Percentiles rank a stretch among this genome's conserved stretches.
These are phyloP conservation scores for Diaporthe destruens DNA, from an alignment of 2,329 filamentous ascomycete species.

Conservation along the genomic window DNA sequence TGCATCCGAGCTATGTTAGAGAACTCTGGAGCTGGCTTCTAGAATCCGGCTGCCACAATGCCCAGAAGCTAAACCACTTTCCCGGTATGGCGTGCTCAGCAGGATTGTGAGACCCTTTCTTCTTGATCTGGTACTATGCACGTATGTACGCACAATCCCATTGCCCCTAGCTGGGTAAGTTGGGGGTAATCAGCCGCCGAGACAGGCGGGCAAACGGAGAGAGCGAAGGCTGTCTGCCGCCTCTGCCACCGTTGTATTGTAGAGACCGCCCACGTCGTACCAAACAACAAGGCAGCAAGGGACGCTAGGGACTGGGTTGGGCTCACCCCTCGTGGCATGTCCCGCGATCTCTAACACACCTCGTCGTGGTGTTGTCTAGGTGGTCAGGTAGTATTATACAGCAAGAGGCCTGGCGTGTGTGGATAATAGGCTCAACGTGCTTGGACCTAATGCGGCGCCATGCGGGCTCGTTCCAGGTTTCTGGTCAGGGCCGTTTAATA, in stretches of 20 bases:
- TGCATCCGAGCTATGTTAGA: conserved; percentile 18
- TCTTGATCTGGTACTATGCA: neutral
- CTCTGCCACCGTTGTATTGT: conserved; percentile 23
- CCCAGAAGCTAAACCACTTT: neutral
- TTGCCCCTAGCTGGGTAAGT: neutral
- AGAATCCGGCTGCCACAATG: neutral
- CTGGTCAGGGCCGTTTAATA: conserved; percentile 18
- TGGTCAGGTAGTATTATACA: neutral
- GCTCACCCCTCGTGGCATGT: conserved; percentile 25
- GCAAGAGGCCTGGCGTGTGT: neutral
- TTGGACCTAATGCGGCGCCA: conserved; percentile 22
- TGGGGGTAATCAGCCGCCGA: neutral
- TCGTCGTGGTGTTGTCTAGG: neutral
- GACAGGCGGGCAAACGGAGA: conserved; percentile 10
- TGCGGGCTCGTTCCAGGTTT: conserved; percentile 29
- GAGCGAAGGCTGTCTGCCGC: neutral
- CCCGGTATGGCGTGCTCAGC: neutral
- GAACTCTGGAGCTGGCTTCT: conserved; percentile 1
- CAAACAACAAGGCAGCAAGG: conserved; percentile 10
- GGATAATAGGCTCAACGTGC: neutral
- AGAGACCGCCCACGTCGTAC: conserved; percentile 26
- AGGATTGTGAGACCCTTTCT: too few relatives aligned
- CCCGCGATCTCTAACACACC: conserved; percentile 19
- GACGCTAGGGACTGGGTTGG: conserved; percentile 22
- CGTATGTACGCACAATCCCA: neutral